Conservation (phyloP, 768 basidiomycete species). For the Mycena latifolia region DNA sequence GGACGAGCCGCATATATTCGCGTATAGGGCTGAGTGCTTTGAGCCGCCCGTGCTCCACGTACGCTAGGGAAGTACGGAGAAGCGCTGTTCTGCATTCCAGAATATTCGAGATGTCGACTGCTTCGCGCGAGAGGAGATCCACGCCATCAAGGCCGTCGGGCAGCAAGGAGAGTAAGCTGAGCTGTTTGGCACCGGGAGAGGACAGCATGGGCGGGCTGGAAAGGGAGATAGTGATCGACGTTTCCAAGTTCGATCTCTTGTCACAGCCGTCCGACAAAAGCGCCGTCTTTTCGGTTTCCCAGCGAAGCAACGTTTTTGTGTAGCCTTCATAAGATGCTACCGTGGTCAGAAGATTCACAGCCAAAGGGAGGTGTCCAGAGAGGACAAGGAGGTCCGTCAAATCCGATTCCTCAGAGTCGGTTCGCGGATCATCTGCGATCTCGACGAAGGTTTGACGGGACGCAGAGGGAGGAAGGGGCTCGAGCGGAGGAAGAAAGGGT, state of each 20-base stretch:
- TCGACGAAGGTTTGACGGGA: constrained; percentile 23
- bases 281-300: constrained; percentile 17
- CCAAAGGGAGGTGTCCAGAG: constrained; percentile 24
- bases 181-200: not conserved
- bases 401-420: constrained; percentile 5
- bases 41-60: constrained; percentile 8
- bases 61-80: constrained; percentile 20
- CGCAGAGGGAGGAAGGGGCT: constrained; percentile 12
- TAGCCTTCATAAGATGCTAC: constrained; percentile 22
- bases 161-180: constrained; percentile 20
- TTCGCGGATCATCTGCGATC: constrained; percentile 17
- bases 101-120: constrained; percentile 9
- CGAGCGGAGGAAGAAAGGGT: constrained; percentile 22
- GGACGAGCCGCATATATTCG: not conserved
- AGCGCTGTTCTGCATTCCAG: constrained; percentile 2
- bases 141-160: constrained; percentile 22
- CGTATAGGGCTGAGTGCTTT: constrained; percentile 18
- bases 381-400: not conserved
- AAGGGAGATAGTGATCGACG: constrained; percentile 22
- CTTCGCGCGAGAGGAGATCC: constrained; percentile 9
- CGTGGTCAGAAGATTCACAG: constrained; percentile 21
- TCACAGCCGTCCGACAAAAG: constrained; percentile 24
- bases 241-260: constrained; percentile 24
- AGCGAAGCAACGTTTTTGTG: constrained; percentile 7
- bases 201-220: constrained; percentile 22